Base-by-base conservation (phyloP, 23 red algal species). In the Chondrus crispus region DNA sequence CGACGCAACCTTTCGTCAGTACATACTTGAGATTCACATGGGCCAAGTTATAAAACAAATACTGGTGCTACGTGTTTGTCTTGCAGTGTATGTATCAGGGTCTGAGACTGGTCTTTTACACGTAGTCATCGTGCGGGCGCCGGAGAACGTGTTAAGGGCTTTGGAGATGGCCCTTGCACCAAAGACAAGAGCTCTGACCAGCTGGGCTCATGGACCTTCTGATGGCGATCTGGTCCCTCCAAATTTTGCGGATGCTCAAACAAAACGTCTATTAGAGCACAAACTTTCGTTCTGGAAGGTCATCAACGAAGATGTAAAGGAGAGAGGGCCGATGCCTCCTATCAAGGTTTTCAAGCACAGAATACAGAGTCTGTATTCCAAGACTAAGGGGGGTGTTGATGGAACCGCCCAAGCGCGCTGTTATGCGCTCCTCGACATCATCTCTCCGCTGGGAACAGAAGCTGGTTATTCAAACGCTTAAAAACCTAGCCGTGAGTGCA, bases 21-120 rank as follows among this genome's bases (percentile, higher is more conserved):
- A 62, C 22, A 79, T 79, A 1, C 70, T 55, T 3, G 0, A 24
- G 35, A 50, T 62, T 66, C 85, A 89, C 36, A 0, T 54, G 8
- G 54, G 85, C 9, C 68, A 89, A 68, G 20, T 89, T 20, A 3
- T 89, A 4, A 5, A 89, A 32, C 85, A 79, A 62, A 53, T 62
- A 36, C 22, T 47, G 1, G 46, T 89, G 3, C 26, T 89, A 19
- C 26, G 60, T 32, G 18, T 66, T 66, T 22, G 0, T 0, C 35
- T 66, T 32, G 60, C 26, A 32, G 26, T 2, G 26, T 66, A 66
- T 32, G 60, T 66, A 1, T 2, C 26, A 32, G 1, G 26, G 26
- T 22, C 60, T 32, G 60, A 66, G 60, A 66, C 60, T 32, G 60
- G 60, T 66, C 26, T 66, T 66, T 32, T 66, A 22, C 35, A 66